Conservation (phyloP, 805 yeast species). For the Metschnikowia matae region DNA sequence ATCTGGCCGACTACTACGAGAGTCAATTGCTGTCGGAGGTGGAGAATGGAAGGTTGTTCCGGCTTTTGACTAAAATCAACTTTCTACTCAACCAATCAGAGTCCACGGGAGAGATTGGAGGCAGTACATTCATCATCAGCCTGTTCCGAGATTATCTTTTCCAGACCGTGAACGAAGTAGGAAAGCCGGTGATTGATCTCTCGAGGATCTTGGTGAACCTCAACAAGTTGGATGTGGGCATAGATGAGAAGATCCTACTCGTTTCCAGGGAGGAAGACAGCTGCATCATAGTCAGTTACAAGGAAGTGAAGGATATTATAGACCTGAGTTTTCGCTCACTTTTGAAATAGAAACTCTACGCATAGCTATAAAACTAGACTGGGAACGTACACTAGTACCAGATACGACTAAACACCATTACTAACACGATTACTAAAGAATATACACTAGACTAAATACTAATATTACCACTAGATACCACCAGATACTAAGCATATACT, state of each 20-base stretch:
- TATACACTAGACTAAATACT: too few species aligned
- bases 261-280: slow-evolving; percentile 82
- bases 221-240: slow-evolving; percentile 90
- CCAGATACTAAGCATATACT: too few species aligned
- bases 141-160: slow-evolving; percentile 82
- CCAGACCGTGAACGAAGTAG: slow-evolving; percentile 75
- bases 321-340: slow-evolving; percentile 57
- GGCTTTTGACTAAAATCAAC: slow-evolving; percentile 77
- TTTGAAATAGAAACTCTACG: slow-evolving; percentile 6
- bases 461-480: too few species aligned
- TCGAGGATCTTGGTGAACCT: slow-evolving; percentile 74
- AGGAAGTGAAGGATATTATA: slow-evolving; percentile 70
- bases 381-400: too few species aligned
- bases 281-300: slow-evolving; percentile 80
- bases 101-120: slow-evolving; percentile 51
- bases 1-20: slow-evolving; percentile 55
- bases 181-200: slow-evolving; percentile 75
- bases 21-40: slow-evolving; percentile 63
- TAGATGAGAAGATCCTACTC: slow-evolving; percentile 75
- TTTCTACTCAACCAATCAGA: slow-evolving; percentile 76
- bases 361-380: background rate
- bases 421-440: too few species aligned
- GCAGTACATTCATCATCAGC: slow-evolving; percentile 57
- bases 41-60: slow-evolving; percentile 83
- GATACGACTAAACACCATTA: too few species aligned